These are phyloP conservation scores for Secale cereale DNA, from an alignment of 176 grass and related monocot species.

Conservation along the genomic window DNA sequence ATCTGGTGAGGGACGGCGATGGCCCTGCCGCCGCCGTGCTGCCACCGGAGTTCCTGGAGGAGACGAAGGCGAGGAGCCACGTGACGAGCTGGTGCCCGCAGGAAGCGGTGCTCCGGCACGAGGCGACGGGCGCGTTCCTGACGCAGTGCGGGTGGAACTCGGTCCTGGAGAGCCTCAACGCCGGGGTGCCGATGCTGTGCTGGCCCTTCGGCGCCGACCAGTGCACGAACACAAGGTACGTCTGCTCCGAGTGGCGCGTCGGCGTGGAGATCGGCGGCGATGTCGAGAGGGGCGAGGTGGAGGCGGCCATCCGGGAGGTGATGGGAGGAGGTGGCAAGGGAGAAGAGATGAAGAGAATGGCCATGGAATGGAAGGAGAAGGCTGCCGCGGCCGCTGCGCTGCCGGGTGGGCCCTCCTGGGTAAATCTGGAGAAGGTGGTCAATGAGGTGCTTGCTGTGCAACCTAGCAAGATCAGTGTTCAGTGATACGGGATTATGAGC, in stretches of 20 bases:
- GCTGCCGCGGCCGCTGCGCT: not conserved
- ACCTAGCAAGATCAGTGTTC: not conserved
- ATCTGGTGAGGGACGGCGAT: not conserved
- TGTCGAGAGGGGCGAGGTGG: not conserved
- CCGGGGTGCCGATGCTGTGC: not conserved
- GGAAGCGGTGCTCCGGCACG: slow-evolving; percentile 27
- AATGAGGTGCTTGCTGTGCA: not conserved
- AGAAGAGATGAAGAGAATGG: not conserved
- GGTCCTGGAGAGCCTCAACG: slow-evolving; percentile 6
- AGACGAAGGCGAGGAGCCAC: not conserved
- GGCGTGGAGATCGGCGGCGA: not conserved
- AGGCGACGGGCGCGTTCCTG: slow-evolving; percentile 14
- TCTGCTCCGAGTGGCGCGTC: not conserved
- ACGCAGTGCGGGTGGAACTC: slow-evolving; percentile 66
- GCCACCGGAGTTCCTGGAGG: not conserved
- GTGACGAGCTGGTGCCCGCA: slow-evolving; percentile 43
- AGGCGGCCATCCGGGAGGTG: not conserved
- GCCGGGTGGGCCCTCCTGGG: slow-evolving; percentile 4
- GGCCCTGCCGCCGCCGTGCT: not conserved
- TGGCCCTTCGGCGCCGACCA: not conserved
- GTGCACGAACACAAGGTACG: not conserved
- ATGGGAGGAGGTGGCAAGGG: slow-evolving; percentile 1
- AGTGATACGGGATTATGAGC: not conserved
- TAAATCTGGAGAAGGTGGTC: not conserved
- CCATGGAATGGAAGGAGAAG: slow-evolving; percentile 21